These are phyloP conservation scores for Colletotrichum aenigma DNA, from an alignment of 2,329 filamentous ascomycete genomes.

Conservation along the genomic window DNA sequence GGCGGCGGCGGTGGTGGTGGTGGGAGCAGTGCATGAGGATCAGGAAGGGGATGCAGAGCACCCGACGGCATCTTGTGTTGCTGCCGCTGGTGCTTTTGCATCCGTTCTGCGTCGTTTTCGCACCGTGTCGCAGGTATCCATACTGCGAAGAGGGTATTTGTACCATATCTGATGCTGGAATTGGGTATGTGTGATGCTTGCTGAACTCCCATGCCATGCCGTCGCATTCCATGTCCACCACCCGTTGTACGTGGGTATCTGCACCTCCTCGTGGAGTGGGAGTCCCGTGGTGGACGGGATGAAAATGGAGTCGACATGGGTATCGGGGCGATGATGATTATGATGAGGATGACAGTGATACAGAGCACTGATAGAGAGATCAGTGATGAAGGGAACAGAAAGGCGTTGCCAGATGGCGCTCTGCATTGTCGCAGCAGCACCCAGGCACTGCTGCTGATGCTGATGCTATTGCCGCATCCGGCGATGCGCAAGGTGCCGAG, in stretches of 20 bases:
- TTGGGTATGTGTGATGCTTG: not conserved
- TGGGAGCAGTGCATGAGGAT: not conserved
- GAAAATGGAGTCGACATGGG: not conserved
- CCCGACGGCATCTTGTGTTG: not conserved
- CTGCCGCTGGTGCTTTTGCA: not conserved
- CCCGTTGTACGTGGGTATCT: not conserved
- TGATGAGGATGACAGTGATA: not conserved
- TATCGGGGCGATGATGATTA: not conserved
- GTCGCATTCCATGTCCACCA: not conserved
- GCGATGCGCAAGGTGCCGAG: not conserved
- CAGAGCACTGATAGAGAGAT: not conserved
- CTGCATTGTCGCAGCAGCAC: not conserved
- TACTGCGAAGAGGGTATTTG: not conserved
- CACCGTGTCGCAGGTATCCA: not conserved
- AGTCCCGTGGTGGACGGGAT: not conserved
- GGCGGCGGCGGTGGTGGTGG: not conserved
- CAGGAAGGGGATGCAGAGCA: not conserved
- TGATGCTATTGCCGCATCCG: not conserved
- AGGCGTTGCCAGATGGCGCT: not conserved
- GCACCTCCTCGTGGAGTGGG: not conserved
- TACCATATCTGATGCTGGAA: not conserved
- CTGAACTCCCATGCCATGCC: not conserved
- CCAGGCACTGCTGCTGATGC: not conserved
- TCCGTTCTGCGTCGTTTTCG: not conserved
- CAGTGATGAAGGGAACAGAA: not conserved